A percentile compares a stretch with the other conserved stretches of the same genome.
phyloP scores from a whole-genome alignment of 2,329 filamentous ascomycete species.

The Aspergillus japonicus region DNA sequence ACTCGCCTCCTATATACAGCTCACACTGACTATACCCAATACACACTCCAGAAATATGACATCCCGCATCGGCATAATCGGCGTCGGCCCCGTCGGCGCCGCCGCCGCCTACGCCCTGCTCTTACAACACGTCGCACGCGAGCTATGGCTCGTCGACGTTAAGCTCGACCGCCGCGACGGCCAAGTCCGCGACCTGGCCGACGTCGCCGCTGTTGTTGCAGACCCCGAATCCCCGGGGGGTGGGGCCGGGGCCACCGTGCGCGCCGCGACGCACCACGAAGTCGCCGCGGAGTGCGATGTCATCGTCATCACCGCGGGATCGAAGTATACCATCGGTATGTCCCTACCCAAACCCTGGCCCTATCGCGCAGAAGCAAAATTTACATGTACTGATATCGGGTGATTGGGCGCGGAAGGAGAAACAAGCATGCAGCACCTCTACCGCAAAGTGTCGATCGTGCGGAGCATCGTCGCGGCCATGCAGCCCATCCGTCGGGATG shows the following conservation, averaged over 20 bases:
- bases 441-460: constrained; percentile 44
- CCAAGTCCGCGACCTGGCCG: constrained; percentile 53
- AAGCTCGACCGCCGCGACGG: constrained; percentile 43
- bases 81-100: constrained; percentile 8
- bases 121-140: constrained; percentile 49
- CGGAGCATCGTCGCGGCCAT: constrained; percentile 50
- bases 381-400: too few species aligned
- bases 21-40: too few species aligned
- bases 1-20: too few species aligned
- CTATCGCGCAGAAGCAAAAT: not conserved
- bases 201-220: constrained; percentile 41
- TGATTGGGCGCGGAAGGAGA: constrained; percentile 31
- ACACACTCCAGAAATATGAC: too few species aligned
- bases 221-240: not conserved
- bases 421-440: constrained; percentile 48
- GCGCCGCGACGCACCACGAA: constrained; percentile 48
- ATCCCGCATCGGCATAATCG: constrained; percentile 6
- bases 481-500: constrained; percentile 48
- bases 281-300: constrained; percentile 53
- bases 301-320: constrained; percentile 55
- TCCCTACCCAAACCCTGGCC: not conserved
- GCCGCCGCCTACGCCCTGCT: constrained; percentile 35
- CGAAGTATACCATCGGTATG: constrained; percentile 48
- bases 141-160: constrained; percentile 56
- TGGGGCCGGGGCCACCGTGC: constrained; percentile 42